Base-by-base conservation (phyloP, 2,329 filamentous ascomycete genomes). In the Falciphora oryzae region DNA sequence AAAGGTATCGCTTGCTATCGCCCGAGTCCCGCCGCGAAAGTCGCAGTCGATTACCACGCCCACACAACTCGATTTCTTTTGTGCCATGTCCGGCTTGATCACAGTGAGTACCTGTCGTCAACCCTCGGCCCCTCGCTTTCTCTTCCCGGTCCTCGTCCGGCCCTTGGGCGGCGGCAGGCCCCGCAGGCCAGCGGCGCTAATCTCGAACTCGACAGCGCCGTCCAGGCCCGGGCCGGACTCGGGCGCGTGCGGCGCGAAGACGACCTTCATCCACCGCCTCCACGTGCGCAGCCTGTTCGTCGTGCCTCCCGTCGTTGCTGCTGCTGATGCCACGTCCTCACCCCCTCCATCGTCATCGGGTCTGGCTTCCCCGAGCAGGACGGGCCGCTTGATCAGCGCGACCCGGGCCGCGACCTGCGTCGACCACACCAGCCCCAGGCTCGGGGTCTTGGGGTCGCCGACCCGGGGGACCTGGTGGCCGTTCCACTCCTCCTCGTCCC, bases 351-450 rank as follows among this genome's bases (percentile, higher is more conserved):
- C 74, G 60, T 77, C 81, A 1, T 78, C 76, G 38, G 27, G 77
- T 77, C 35, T 78, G 77, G 44, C 71, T 13, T 73, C 63, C 28
- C 68, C 68, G 3, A 77, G 79, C 66, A 83, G 80, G 73, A 86
- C 72, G 74, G 89, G 87, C 61, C 86, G 80, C 72, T 93, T 93
- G 72, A 93, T 86, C 63, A 98, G 79, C 0, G 90, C 92, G 66
- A 98, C 86, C 14, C 94, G 89, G 70, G 88, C 89, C 1, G 91
- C 87, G 61, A 97, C 87, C 78, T 97, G 93, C 35, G 93, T 94
- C 3, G 92, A 88, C 94, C 94, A 98, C 14, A 96, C 89, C 10
- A 97, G 82, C 0, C 94, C 94, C 29, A 98, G 78, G 8, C 91
- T 91, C 0, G 94, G 94, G 0, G 91, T 97, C 77, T 97, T 98